Conservation (phyloP, 2,329 filamentous ascomycete genomes). For the Diaporthe ampelina region DNA sequence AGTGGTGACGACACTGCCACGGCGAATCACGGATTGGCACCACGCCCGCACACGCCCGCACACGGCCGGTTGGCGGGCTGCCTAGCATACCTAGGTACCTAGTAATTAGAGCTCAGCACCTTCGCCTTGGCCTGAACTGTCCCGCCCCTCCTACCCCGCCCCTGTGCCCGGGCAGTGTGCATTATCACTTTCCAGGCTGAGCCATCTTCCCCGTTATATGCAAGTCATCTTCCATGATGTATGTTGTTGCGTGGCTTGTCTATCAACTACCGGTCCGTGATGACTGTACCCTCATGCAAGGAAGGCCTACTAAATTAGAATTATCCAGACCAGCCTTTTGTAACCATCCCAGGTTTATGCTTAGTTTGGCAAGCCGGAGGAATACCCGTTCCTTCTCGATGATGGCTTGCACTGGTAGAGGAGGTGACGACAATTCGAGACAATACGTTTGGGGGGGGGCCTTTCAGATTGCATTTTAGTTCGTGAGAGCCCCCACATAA, state of each 20-base stretch:
- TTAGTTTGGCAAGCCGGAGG: background rate
- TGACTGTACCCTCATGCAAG: slow-evolving; percentile 2
- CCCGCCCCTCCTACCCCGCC: slow-evolving; percentile 1
- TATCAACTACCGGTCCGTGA: background rate
- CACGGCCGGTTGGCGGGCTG: slow-evolving; percentile 23
- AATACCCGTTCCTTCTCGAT: background rate
- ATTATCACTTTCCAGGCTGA: background rate
- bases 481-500: background rate
- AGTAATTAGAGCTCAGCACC: slow-evolving; percentile 8
- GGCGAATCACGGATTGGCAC: slow-evolving; percentile 14
- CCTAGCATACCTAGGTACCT: slow-evolving; percentile 1
- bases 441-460: background rate
- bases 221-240: slow-evolving; percentile 14
- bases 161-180: background rate
- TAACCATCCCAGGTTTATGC: slow-evolving; percentile 3
- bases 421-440: background rate
- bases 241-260: slow-evolving; percentile 2
- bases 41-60: background rate
- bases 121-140: slow-evolving; percentile 17
- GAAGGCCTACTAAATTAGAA: slow-evolving; percentile 1
- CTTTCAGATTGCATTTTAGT: background rate
- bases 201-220: slow-evolving; percentile 5
- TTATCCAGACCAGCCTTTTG: background rate
- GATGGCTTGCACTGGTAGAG: background rate
- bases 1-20: slow-evolving; percentile 6